phyloP scores from a whole-genome alignment of 441 rosid species.

The Populus trichocarpa region DNA sequence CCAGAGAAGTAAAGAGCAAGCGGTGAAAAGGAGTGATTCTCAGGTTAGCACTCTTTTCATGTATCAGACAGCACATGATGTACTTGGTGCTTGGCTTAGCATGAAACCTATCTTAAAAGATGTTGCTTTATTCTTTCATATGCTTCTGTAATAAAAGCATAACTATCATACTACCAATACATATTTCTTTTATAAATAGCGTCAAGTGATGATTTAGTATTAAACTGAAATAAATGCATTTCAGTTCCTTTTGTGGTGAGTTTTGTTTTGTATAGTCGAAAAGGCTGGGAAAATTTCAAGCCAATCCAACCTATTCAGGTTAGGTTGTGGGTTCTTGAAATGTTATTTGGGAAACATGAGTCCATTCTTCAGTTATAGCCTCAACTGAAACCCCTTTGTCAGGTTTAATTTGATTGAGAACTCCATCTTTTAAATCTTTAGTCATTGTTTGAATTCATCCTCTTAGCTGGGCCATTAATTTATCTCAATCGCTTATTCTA shows the following conservation, averaged over 20 bases:
- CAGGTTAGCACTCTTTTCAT: conserved; percentile 48
- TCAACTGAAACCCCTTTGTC: background rate
- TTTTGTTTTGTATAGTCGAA: background rate
- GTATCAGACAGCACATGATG: background rate
- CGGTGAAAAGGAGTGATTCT: conserved; percentile 62
- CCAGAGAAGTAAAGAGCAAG: conserved; percentile 34
- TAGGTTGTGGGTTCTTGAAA: background rate
- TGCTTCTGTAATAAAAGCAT: background rate
- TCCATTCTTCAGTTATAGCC: background rate
- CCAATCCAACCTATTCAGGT: background rate
- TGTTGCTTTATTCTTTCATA: background rate
- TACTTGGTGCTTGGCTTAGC: background rate
- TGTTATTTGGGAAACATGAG: background rate
- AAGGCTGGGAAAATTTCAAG: background rate
- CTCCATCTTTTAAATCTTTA: background rate
- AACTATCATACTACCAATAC: background rate
- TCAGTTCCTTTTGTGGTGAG: background rate
- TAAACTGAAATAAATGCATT: background rate
- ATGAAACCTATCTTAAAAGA: background rate
- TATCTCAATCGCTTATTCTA: background rate
- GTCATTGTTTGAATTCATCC: background rate
- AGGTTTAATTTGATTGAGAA: background rate
- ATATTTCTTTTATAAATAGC: background rate
- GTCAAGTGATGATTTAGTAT: background rate
- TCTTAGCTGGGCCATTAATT: background rate